Conservation (phyloP, 1,139 yeast species). For the Kurtzmaniella natalensis region DNA sequence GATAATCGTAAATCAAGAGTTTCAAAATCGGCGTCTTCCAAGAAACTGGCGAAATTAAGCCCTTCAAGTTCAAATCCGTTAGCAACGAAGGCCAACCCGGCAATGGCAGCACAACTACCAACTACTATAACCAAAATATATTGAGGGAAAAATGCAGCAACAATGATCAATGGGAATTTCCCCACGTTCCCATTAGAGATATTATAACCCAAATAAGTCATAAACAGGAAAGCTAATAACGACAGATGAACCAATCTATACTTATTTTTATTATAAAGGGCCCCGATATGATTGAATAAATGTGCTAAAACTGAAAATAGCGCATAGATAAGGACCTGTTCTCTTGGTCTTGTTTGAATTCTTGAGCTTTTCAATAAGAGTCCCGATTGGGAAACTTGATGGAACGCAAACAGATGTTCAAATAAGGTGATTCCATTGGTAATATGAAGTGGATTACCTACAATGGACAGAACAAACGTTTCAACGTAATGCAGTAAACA, state of each 20-base stretch:
- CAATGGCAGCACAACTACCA: conserved; percentile 46
- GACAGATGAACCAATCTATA: conserved; percentile 63
- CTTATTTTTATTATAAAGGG: conserved; percentile 45
- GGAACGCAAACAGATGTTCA: conserved; percentile 71
- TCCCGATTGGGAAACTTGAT: conserved; percentile 50
- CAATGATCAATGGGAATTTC: conserved; percentile 48
- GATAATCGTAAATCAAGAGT: conserved; percentile 24
- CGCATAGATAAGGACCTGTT: conserved; percentile 49
- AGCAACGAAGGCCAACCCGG: conserved; percentile 52
- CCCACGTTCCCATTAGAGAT: conserved; percentile 25
- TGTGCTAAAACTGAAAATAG: conserved; percentile 53
- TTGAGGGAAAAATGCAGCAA: conserved; percentile 60
- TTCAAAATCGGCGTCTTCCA: conserved; percentile 33
- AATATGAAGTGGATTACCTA: conserved; percentile 54
- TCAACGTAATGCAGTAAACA: conserved; percentile 69
- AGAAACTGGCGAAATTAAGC: conserved; percentile 45
- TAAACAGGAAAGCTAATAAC: conserved; percentile 47
- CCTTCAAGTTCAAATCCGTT: conserved; percentile 49
- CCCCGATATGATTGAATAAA: conserved; percentile 54
- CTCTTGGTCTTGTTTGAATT: conserved; percentile 39
- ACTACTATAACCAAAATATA: conserved; percentile 48
- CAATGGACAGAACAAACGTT: conserved; percentile 59
- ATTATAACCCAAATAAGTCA: conserved; percentile 40
- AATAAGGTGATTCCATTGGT: conserved; percentile 71
- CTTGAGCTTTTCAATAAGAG: conserved; percentile 23